Conservation (phyloP, 805 yeast species). For the Yamadazyma endophytica region DNA sequence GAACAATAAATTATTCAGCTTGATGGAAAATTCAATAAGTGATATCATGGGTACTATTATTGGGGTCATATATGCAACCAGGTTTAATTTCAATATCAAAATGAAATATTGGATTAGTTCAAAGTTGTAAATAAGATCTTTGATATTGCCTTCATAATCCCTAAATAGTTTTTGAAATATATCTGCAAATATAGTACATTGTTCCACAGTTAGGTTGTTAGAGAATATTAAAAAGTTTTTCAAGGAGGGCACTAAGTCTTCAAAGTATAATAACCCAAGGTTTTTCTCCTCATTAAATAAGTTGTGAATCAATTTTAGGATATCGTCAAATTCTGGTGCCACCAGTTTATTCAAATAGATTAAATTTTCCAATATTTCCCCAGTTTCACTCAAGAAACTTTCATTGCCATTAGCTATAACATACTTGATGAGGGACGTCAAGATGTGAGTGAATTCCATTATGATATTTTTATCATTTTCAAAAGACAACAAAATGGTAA, state of each 20-base stretch:
- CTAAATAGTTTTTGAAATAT: conserved; percentile 26
- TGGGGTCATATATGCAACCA: conserved; percentile 4
- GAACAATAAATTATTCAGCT: conserved; percentile 33
- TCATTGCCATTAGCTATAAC: conserved; percentile 64
- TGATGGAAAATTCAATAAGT: conserved; percentile 6
- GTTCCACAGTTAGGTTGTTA: conserved; percentile 1
- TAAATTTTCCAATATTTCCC: conserved; percentile 61
- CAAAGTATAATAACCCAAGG: conserved; percentile 62
- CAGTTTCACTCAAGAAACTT: conserved; percentile 71
- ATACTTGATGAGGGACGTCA: conserved; percentile 64
- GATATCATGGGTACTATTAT: conserved; percentile 4
- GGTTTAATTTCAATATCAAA: conserved; percentile 45
- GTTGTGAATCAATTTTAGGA: conserved; percentile 47
- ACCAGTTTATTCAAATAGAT: conserved; percentile 33
- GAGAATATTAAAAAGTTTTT: conserved; percentile 63
- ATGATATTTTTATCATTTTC: conserved; percentile 75
- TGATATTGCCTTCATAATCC: conserved; percentile 49
- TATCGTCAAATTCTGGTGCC: conserved; percentile 72
- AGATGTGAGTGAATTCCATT: conserved; percentile 57
- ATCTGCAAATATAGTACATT: conserved; percentile 46
- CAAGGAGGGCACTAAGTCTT: conserved; percentile 70
- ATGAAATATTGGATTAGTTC: conserved; percentile 64
- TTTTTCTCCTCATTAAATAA: conserved; percentile 22
- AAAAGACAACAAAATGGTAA: conserved; percentile 75
- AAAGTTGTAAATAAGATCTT: conserved; percentile 55